Evolutionary conservation across 495 filamentous ascomycete genomes (phyloP).

Genomic region (Penicillium manginii): DNA sequence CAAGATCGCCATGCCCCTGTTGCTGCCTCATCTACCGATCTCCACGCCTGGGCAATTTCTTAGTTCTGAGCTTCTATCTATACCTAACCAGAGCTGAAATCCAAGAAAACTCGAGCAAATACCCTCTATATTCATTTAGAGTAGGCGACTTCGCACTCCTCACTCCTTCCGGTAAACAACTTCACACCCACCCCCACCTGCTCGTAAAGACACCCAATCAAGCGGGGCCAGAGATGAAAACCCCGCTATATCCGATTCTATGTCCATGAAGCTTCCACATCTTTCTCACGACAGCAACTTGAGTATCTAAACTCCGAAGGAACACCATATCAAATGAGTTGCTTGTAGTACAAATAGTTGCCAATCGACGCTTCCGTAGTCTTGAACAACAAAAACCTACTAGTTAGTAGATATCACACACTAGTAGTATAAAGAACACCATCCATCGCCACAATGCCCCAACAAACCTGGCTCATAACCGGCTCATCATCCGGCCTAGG

Average conservation of each 20-base stretch:
- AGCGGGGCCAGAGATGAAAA: not conserved
- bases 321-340: not conserved
- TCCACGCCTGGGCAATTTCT: too few species aligned
- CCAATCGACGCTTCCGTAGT: too few species aligned
- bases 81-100: too few species aligned
- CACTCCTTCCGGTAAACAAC: not conserved
- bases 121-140: too few species aligned
- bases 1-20: too few species aligned
- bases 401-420: not conserved
- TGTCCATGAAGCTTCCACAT: not conserved
- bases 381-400: not conserved
- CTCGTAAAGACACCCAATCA: not conserved
- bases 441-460: not conserved
- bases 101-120: too few species aligned
- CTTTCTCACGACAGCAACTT: not conserved
- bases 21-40: too few species aligned
- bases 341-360: not conserved
- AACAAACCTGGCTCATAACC: conserved; percentile 49
- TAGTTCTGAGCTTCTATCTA: too few species aligned
- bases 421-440: too few species aligned
- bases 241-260: conserved; percentile 4
- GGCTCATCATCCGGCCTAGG: conserved; percentile 56
- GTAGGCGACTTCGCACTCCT: too few species aligned
- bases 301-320: not conserved
- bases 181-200: not conserved